Evolutionary conservation across 2,329 filamentous ascomycete species (phyloP), one percentile per base, ranked within the genome.

Genomic region (Nectriaceae sp.): DNA sequence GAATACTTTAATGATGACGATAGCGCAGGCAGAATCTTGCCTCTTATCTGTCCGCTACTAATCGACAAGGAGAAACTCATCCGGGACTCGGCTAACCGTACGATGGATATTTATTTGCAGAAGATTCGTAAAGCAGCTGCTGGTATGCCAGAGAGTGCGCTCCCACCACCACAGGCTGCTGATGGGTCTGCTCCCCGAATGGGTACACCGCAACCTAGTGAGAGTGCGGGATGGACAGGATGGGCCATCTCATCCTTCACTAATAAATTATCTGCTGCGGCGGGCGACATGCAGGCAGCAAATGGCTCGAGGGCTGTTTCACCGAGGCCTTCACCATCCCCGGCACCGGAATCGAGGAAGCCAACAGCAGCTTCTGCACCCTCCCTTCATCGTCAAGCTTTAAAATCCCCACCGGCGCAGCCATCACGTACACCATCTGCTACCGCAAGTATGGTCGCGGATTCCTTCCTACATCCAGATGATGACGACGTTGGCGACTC

Each of bases 231-330:
- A 16, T 97, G 94, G 94, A 84, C 94, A 2, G 94, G 94, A 11
- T 99, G 94, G 94, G 94, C 94, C 2, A 97, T 99, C 46, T 97
- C 94, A 0, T 97, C 91, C 1, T 99, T 99, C 66, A 97, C 94
- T 2, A 97, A 97, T 70, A 97, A 96, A 63, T 69, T 97, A 11
- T 86, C 90, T 2, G 73, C 88, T 1, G 91, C 90, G 0, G 88
- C 88, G 8, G 94, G 94, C 16, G 88, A 97, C 48, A 99, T 99
- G 54, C 79, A 93, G 64, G 73, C 78, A 16, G 70, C 75, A 44
- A 77, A 78, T 51, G 73, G 72, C 29, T 66, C 70, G 2, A 62
- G 74, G 3, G 62, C 71, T 1, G 64, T 73, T 11, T 70, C 78
- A 18, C 70, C 71, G 13, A 73, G 74, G 20, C 65, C 70, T 2